Percentiles rank a stretch among this genome's conserved stretches.
These are phyloP conservation scores for Myrmaecium sp. DNA, from an alignment of 2,329 filamentous ascomycete genomes.

Conservation along the genomic window DNA sequence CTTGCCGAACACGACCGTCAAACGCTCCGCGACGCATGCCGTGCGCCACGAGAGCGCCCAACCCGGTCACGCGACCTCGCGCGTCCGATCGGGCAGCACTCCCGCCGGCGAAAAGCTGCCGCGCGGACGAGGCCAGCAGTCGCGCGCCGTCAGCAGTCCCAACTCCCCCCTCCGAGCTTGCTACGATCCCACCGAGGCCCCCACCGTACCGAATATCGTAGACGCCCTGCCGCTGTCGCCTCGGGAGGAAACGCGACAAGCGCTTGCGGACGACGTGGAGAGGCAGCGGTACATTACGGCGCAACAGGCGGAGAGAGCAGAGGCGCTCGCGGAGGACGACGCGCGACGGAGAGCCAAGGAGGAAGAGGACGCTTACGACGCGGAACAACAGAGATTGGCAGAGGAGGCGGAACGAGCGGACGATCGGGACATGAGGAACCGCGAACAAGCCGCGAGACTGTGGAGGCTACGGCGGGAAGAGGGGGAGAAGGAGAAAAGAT, in stretches of 20 bases:
- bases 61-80: conserved; percentile 3
- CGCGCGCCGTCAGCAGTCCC: no score
- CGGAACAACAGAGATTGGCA: conserved; percentile 11
- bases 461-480: conserved; percentile 15
- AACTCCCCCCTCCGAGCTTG: no score
- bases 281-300: conserved; percentile 12
- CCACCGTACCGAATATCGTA: neutral
- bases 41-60: neutral
- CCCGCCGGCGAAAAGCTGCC: neutral
- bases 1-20: conserved; percentile 5
- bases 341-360: conserved; percentile 13
- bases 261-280: conserved; percentile 14
- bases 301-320: conserved; percentile 15
- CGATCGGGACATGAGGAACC: conserved; percentile 16
- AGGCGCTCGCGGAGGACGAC: conserved; percentile 13
- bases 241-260: conserved; percentile 15
- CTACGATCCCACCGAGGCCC: neutral
- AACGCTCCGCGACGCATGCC: conserved; percentile 1
- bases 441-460: conserved; percentile 12
- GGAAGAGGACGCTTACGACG: conserved; percentile 14
- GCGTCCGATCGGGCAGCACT: conserved; percentile 2
- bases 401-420: conserved; percentile 13
- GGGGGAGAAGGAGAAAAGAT: conserved; percentile 8
- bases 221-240: conserved; percentile 8
- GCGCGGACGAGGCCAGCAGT: conserved; percentile 1